Conservation (phyloP, 176 grass and related monocot species). For the Juncus inflexus region DNA sequence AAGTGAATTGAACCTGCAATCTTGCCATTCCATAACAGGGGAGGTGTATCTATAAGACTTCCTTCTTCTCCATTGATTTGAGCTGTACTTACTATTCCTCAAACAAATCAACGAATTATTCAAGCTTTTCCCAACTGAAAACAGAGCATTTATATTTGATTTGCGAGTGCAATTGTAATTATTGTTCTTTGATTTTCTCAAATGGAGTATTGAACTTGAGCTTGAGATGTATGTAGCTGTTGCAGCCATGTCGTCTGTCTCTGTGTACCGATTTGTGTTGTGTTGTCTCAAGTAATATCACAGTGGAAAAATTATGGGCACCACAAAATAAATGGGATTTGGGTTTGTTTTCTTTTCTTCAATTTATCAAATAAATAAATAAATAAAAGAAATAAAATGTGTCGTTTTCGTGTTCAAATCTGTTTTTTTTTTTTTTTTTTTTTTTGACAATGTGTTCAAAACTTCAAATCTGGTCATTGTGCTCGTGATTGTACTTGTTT, state of each 20-base stretch:
- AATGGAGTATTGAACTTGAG: not conserved
- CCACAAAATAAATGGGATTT: not conserved
- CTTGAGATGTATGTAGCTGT: constrained; percentile 18
- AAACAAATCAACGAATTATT: constrained; percentile 9
- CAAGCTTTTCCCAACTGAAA: not conserved
- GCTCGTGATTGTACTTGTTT: not conserved
- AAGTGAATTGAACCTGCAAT: constrained; percentile 31
- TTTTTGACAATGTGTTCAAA: not conserved
- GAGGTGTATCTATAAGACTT: constrained; percentile 13
- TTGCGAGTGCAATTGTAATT: not conserved
- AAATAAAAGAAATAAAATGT: no score
- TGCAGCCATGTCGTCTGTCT: constrained; percentile 9
- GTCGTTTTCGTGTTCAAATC: no score
- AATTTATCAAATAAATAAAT: not conserved
- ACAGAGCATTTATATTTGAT: not conserved
- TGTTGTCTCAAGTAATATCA: not conserved
- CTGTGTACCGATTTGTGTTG: no score
- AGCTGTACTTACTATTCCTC: not conserved
- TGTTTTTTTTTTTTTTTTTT: no score
- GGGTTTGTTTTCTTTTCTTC: constrained; percentile 16
- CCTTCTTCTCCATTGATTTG: constrained; percentile 10
- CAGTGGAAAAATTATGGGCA: not conserved
- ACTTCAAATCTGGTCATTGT: not conserved
- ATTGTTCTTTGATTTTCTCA: constrained; percentile 10
- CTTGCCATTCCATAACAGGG: constrained; percentile 43